Conservation (phyloP, 2,329 filamentous ascomycete species). For the Monosporascus sp. region DNA sequence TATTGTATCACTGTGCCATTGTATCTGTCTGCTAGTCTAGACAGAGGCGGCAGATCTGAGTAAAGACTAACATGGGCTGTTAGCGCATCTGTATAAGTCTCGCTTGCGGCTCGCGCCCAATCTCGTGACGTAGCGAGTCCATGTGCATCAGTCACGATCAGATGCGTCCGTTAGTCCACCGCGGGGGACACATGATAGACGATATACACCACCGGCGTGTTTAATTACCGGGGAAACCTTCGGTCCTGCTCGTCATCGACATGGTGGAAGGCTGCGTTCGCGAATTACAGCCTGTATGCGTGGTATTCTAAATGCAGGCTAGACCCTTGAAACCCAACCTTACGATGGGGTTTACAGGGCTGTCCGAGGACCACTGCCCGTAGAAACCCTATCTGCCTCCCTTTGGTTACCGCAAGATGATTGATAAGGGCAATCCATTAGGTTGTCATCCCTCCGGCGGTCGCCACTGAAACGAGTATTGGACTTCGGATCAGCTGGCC, state of each 20-base stretch:
- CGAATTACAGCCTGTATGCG: background rate
- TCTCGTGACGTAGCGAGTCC: background rate
- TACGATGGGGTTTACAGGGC: background rate
- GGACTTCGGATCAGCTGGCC: background rate
- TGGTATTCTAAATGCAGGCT: background rate
- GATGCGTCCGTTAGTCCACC: background rate
- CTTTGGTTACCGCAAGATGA: background rate
- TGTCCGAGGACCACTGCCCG: background rate
- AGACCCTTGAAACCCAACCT: background rate
- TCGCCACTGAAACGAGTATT: background rate
- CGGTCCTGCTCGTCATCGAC: background rate
- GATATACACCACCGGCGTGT: no score
- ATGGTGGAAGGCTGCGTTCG: background rate
- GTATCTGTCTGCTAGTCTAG: background rate
- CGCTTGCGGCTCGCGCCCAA: background rate
- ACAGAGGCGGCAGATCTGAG: background rate
- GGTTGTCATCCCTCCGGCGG: background rate
- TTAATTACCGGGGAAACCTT: background rate
- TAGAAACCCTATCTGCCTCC: background rate
- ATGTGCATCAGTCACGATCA: background rate
- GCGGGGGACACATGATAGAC: background rate
- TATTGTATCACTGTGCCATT: background rate
- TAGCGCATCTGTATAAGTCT: background rate
- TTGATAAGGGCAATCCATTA: background rate
- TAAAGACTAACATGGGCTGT: background rate